phyloP scores from a whole-genome alignment of 257 asterid genomes.

The Eustoma russellianum region DNA sequence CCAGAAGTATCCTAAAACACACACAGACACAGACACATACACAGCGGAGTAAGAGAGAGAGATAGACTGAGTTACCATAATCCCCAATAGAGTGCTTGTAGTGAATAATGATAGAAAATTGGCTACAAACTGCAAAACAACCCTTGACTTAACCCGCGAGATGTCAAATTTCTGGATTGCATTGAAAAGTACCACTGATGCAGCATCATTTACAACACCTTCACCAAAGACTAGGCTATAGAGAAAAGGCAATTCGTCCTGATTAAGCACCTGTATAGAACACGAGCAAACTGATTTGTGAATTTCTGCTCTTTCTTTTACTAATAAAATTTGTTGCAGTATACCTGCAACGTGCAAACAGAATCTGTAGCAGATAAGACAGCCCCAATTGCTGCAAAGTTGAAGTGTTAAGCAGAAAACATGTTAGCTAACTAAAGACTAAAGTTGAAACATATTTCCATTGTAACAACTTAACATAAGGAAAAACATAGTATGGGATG shows the following conservation, averaged over 20 bases:
- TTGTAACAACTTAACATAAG: background rate
- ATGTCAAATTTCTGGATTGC: constrained; percentile 69
- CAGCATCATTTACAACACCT: constrained; percentile 84
- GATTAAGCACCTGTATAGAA: constrained; percentile 55
- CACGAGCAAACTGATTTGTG: constrained; percentile 3
- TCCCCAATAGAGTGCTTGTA: constrained; percentile 64
- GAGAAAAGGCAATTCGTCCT: constrained; percentile 64
- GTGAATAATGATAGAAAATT: constrained; percentile 43
- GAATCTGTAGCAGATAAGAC: constrained; percentile 83
- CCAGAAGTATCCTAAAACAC: too few relatives aligned
- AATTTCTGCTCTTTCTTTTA: background rate
- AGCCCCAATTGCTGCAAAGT: constrained; percentile 63
- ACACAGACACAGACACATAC: too few relatives aligned
- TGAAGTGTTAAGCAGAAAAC: background rate
- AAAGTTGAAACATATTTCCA: too few relatives aligned
- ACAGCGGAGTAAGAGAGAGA: too few relatives aligned
- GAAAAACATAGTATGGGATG: background rate
- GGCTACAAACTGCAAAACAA: constrained; percentile 35
- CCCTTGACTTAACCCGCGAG: constrained; percentile 24
- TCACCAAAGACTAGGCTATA: constrained; percentile 78
- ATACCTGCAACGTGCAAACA: constrained; percentile 79
- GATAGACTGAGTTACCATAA: constrained; percentile 32
- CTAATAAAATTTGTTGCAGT: background rate
- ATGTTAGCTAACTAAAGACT: too few relatives aligned
- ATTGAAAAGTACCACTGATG: constrained; percentile 68